Evolutionary conservation across 805 yeast genomes (phyloP).

Genomic region (Candida coleopterorum): DNA sequence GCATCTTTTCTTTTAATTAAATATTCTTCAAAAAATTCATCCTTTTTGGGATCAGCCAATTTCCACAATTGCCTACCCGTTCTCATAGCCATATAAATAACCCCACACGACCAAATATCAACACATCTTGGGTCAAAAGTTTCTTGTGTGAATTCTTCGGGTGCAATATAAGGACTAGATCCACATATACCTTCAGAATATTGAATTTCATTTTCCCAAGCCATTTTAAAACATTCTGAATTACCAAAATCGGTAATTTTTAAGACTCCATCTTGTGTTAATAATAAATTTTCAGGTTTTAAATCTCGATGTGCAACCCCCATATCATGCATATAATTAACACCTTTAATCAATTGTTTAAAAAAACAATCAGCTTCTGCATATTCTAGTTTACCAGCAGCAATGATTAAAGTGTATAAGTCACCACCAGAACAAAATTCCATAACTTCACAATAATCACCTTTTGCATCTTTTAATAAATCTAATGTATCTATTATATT

Average conservation of each 20-base stretch:
- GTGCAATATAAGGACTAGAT: conserved; percentile 86
- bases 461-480: conserved; percentile 73
- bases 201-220: conserved; percentile 74
- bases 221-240: conserved; percentile 77
- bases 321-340: conserved; percentile 81
- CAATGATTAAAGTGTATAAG: conserved; percentile 65
- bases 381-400: conserved; percentile 73
- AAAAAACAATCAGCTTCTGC: conserved; percentile 88
- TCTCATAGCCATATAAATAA: conserved; percentile 88
- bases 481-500: conserved; percentile 77
- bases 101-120: conserved; percentile 95
- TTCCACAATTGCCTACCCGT: conserved; percentile 94
- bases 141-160: conserved; percentile 68
- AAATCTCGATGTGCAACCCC: conserved; percentile 89
- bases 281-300: conserved; percentile 78
- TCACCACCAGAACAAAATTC: conserved; percentile 84
- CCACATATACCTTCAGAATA: conserved; percentile 77
- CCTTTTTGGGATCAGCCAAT: conserved; percentile 66
- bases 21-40: conserved; percentile 75
- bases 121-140: conserved; percentile 83
- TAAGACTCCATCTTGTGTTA: conserved; percentile 66
- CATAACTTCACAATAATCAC: conserved; percentile 82
- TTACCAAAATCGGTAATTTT: conserved; percentile 90
- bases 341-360: conserved; percentile 80
- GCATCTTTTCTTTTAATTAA: conserved; percentile 74